Conservation (phyloP, 2,329 filamentous ascomycete species). For the Fusarium sp. region DNA sequence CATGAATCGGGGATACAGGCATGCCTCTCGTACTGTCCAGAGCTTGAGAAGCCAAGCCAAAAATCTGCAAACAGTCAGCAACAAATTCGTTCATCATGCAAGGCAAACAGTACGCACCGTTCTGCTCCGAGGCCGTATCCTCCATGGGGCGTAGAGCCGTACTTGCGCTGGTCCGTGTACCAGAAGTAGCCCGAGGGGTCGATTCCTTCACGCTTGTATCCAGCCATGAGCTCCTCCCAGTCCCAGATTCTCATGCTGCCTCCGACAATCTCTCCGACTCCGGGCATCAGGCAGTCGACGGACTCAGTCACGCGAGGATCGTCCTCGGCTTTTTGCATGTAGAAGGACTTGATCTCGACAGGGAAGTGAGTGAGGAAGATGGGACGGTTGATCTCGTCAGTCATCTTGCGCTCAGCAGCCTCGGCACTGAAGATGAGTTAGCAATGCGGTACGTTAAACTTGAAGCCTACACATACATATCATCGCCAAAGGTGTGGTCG, state of each 20-base stretch:
- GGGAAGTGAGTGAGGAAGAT: constrained; percentile 99
- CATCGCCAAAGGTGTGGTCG: constrained; percentile 91
- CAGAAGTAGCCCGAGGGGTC: constrained; percentile 91
- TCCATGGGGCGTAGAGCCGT: constrained; percentile 91
- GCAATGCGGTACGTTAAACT: not conserved
- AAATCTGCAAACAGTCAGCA: constrained; percentile 48
- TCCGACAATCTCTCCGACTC: constrained; percentile 96
- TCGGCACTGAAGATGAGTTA: constrained; percentile 67
- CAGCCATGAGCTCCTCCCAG: constrained; percentile 88
- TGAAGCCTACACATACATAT: constrained; percentile 66
- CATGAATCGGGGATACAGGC: constrained; percentile 85
- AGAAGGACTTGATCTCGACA: constrained; percentile 97
- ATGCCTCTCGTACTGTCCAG: constrained; percentile 73
- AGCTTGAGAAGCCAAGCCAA: constrained; percentile 74
- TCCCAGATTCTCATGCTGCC: constrained; percentile 96
- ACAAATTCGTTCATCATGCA: not conserved
- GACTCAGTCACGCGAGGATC: constrained; percentile 91
- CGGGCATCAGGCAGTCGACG: constrained; percentile 88
- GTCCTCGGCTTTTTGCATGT: constrained; percentile 90
- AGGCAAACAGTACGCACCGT: constrained; percentile 54
- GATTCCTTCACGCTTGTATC: constrained; percentile 89
- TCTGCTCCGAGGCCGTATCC: constrained; percentile 95
- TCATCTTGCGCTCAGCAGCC: constrained; percentile 96
- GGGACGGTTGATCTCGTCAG: constrained; percentile 92
- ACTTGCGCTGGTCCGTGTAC: constrained; percentile 97